A percentile compares a stretch with the other conserved stretches of the same genome.
These are phyloP conservation scores for Samsoniella hepiali DNA, from an alignment of 2,329 filamentous ascomycete species.

Conservation along the genomic window DNA sequence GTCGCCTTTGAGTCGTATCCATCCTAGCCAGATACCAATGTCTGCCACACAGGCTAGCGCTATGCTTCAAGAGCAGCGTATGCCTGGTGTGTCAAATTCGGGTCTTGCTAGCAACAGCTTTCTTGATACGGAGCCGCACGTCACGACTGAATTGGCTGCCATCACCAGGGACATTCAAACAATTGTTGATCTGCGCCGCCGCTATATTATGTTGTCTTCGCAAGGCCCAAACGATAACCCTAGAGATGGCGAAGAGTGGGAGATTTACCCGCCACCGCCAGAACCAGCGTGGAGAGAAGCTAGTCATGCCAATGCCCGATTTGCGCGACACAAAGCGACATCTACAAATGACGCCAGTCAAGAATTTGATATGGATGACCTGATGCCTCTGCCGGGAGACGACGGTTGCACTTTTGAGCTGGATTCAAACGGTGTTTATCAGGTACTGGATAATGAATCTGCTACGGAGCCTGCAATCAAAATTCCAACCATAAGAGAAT, in stretches of 20 bases:
- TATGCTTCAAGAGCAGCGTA: neutral
- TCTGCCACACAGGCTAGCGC: neutral
- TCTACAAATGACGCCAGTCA: slow-evolving; percentile 87
- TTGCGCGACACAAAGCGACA: slow-evolving; percentile 61
- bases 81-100: slow-evolving; percentile 49
- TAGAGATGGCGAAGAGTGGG: slow-evolving; percentile 77
- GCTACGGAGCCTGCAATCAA: slow-evolving; percentile 67
- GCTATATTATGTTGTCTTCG: slow-evolving; percentile 81
- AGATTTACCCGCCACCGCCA: slow-evolving; percentile 86
- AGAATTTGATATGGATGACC: slow-evolving; percentile 81
- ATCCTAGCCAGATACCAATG: slow-evolving; percentile 4
- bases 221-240: slow-evolving; percentile 84
- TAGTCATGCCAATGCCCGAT: slow-evolving; percentile 40
- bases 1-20: neutral
- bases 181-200: slow-evolving; percentile 81
- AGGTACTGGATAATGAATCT: slow-evolving; percentile 74
- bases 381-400: slow-evolving; percentile 67
- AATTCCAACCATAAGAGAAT: slow-evolving; percentile 91
- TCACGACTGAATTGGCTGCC: slow-evolving; percentile 76
- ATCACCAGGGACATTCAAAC: slow-evolving; percentile 91
- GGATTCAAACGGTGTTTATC: slow-evolving; percentile 83
- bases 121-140: slow-evolving; percentile 69
- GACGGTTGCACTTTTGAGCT: slow-evolving; percentile 73
- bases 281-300: slow-evolving; percentile 73
- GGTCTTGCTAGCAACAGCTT: slow-evolving; percentile 64